Conservation (phyloP, 148 eudicot genomes). For the Cornus florida region DNA sequence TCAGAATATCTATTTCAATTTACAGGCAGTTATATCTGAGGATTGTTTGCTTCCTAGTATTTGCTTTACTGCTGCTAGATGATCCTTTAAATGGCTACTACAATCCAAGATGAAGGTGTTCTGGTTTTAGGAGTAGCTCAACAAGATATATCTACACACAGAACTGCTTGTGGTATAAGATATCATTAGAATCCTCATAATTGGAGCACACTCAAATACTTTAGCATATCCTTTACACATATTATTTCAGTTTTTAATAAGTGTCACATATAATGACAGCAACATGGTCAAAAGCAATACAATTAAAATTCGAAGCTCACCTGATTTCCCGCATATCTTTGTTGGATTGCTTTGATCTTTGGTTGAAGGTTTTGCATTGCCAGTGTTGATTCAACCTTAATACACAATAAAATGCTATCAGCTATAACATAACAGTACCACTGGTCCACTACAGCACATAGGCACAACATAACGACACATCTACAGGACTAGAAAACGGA, state of each 20-base stretch:
- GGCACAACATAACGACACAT: background rate
- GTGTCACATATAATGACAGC: background rate
- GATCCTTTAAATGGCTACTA: no score
- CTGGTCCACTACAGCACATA: background rate
- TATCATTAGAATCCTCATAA: background rate
- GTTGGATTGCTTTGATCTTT: conserved; percentile 97
- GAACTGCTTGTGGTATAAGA: background rate
- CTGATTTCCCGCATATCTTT: conserved; percentile 98
- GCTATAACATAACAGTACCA: conserved; percentile 9
- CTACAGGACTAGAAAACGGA: background rate
- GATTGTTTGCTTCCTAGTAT: no score
- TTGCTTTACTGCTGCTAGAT: no score
- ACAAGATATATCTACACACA: background rate
- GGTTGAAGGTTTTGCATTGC: conserved; percentile 99
- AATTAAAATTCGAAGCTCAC: conserved; percentile 29
- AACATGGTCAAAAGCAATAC: background rate
- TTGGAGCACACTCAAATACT: background rate
- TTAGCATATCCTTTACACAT: background rate
- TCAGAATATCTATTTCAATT: no score
- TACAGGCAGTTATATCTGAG: no score
- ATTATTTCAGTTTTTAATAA: background rate
- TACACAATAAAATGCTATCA: conserved; percentile 6
- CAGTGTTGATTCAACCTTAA: conserved; percentile 90
- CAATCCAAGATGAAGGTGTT: no score
- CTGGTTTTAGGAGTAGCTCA: background rate